Evolutionary conservation across 371 early-diverging fungal genomes (phyloP), one percentile per base, ranked within the genome.

Genomic region (Apophysomyces trapeziformis): DNA sequence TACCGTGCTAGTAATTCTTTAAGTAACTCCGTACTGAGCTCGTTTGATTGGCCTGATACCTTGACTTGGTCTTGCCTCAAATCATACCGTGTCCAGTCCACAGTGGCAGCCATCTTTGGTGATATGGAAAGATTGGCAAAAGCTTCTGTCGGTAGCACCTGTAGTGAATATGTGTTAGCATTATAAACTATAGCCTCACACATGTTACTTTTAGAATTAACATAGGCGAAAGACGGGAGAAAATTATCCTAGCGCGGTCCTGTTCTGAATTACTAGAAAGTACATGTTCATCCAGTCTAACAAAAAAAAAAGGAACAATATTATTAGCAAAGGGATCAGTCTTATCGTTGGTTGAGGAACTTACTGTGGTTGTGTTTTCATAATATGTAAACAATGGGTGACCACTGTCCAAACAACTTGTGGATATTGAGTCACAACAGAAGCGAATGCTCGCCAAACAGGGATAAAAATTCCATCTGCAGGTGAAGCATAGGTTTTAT

Each of bases 351-450:
- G 32, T 26, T 2, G 47, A 47, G 14, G 6, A 2, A 11, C 64
- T 58, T 63, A 68, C 69, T 61, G 54, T 18, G 57, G 14, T 46
- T 69, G 69, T 2, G 45, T 18, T 43, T 44, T 69, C 65, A 69
- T 69, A 9, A 64, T 43, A 12, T 38, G 35, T 26, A 44, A n/a
- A 57, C 69, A 69, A 45, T 60, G 61, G 4, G 60, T 35, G 8
- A 69, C 56, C 38, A 69, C 39, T 12, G 32, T 8, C 41, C 38
- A 14, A 45, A 56, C 50, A 16, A 44, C 32, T 14, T 62, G 47
- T 18, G 16, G 16, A 18, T 50, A 50, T 32, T 47, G 36, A 5
- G 62, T 43, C 45, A 47, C 36, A 32, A 50, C 47, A 4, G 38
- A 47, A 26, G 62, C 41, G 32, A 62, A 37, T 14, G 38, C 37